These are phyloP conservation scores for Leucosporidium yakuticum DNA, from an alignment of 768 basidiomycete genomes.

Conservation along the genomic window DNA sequence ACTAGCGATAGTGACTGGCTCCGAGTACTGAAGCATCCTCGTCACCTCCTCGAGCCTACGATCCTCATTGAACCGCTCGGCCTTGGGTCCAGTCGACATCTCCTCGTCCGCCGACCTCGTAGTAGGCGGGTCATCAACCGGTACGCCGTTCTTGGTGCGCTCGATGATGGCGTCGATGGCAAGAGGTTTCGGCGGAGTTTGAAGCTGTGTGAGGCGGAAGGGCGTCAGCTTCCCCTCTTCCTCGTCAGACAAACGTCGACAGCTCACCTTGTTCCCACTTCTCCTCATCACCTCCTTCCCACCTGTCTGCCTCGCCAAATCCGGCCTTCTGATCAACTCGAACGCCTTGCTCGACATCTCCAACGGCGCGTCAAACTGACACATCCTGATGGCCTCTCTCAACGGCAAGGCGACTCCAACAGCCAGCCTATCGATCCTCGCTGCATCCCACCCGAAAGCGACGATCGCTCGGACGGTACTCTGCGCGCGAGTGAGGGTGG, in stretches of 20 bases:
- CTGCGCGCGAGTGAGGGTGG: slow-evolving; percentile 5
- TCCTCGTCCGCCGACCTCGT: background rate
- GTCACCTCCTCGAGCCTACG: slow-evolving; percentile 83
- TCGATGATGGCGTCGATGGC: background rate
- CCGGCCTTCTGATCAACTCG: slow-evolving; percentile 63
- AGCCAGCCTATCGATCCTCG: slow-evolving; percentile 38
- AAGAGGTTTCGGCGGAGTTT: background rate
- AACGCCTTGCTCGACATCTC: slow-evolving; percentile 70
- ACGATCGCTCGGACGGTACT: slow-evolving; percentile 4
- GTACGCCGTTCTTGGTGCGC: background rate
- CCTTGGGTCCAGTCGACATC: slow-evolving; percentile 4
- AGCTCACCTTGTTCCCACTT: background rate
- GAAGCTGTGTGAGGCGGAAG: background rate
- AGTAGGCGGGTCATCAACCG: background rate
- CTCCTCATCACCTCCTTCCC: background rate
- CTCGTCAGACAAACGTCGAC: background rate
- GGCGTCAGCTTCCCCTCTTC: background rate
- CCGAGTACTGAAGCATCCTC: slow-evolving; percentile 78
- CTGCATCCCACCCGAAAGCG: slow-evolving; percentile 23
- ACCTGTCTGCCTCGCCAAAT: slow-evolving; percentile 53
- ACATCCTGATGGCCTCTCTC: slow-evolving; percentile 74
- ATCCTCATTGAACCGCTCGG: slow-evolving; percentile 73
- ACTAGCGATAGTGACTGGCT: slow-evolving; percentile 61
- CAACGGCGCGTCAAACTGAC: slow-evolving; percentile 68
- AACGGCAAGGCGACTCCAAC: slow-evolving; percentile 54